These are phyloP conservation scores for Penicillium psychrofluorescens DNA, from an alignment of 495 filamentous ascomycete species.

Conservation along the genomic window DNA sequence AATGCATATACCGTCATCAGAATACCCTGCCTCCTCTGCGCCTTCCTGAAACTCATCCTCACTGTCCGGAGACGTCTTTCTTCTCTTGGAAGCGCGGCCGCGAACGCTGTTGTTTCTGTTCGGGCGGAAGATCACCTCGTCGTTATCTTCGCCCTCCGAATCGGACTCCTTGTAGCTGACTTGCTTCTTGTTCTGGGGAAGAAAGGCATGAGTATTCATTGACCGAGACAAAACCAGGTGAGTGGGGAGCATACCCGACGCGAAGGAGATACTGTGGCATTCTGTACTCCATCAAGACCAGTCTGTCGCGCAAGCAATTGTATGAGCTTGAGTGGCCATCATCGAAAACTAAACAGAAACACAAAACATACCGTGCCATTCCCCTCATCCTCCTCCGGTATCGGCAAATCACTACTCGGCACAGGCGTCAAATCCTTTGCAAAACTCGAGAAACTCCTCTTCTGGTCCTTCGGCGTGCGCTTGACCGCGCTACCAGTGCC, in stretches of 20 bases:
- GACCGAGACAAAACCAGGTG: neutral
- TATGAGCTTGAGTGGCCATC: slow-evolving; percentile 2
- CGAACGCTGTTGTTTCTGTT: slow-evolving; percentile 23
- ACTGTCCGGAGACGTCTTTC: slow-evolving; percentile 44
- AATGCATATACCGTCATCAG: slow-evolving; percentile 51
- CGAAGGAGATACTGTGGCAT: slow-evolving; percentile 33
- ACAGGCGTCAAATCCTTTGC: slow-evolving; percentile 58
- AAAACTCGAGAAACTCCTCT: slow-evolving; percentile 35
- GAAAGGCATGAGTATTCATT: slow-evolving; percentile 3
- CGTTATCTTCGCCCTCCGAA: slow-evolving; percentile 49
- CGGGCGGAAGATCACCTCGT: slow-evolving; percentile 43
- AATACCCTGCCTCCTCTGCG: slow-evolving; percentile 41
- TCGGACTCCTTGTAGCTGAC: slow-evolving; percentile 44
- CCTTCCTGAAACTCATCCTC: slow-evolving; percentile 66
- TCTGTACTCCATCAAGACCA: slow-evolving; percentile 9
- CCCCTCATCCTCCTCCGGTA: slow-evolving; percentile 31
- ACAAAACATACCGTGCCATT: slow-evolving; percentile 17
- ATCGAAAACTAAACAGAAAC: slow-evolving; percentile 2
- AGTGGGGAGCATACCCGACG: slow-evolving; percentile 29
- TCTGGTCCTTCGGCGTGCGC: slow-evolving; percentile 21
- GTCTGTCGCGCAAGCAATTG: slow-evolving; percentile 10
- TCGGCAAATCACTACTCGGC: slow-evolving; percentile 65
- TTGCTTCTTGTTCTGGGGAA: slow-evolving; percentile 33
- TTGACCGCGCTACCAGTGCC: slow-evolving; percentile 14
- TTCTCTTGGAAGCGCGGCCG: slow-evolving; percentile 39